Percentiles rank a stretch among this genome's conserved stretches.
phyloP scores from a whole-genome alignment of 2,329 filamentous ascomycete genomes.

The Cladophialophora exuberans region DNA sequence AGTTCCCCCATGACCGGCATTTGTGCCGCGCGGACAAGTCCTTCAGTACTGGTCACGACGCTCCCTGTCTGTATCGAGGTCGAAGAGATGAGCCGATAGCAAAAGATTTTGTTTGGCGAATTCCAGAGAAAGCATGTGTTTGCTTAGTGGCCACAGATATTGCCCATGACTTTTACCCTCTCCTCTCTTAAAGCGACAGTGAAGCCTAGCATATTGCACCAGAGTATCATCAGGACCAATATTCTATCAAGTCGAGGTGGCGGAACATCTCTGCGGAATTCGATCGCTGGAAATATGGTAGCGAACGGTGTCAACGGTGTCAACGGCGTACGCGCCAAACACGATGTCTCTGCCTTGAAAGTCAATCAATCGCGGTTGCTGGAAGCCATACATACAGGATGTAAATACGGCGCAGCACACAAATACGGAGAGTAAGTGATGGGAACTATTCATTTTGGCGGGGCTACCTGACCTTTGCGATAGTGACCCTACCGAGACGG shows the following conservation, averaged over 20 bases:
- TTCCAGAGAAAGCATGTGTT: no score
- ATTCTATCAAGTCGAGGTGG: background rate
- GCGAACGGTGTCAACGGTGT: slow-evolving; percentile 24
- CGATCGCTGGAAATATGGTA: slow-evolving; percentile 14
- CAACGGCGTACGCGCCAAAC: slow-evolving; percentile 25
- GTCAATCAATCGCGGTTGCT: slow-evolving; percentile 33
- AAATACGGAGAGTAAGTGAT: slow-evolving; percentile 33
- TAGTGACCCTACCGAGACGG: slow-evolving; percentile 41
- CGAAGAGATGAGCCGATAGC: no score
- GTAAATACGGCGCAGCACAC: slow-evolving; percentile 34
- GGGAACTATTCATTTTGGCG: background rate
- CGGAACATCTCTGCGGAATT: background rate
- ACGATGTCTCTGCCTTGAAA: slow-evolving; percentile 31
- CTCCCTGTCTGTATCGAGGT: no score
- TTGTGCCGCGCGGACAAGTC: no score
- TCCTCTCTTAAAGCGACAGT: no score
- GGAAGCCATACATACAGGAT: slow-evolving; percentile 33
- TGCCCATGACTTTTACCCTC: no score
- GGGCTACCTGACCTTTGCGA: background rate
- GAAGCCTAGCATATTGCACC: no score
- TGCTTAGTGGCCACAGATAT: no score
- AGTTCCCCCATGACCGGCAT: no score
- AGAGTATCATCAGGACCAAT: no score
- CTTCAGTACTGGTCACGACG: no score
- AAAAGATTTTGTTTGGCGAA: no score